These are phyloP conservation scores for Nemania sp. DNA, from an alignment of 2,329 filamentous ascomycete genomes.

Conservation along the genomic window DNA sequence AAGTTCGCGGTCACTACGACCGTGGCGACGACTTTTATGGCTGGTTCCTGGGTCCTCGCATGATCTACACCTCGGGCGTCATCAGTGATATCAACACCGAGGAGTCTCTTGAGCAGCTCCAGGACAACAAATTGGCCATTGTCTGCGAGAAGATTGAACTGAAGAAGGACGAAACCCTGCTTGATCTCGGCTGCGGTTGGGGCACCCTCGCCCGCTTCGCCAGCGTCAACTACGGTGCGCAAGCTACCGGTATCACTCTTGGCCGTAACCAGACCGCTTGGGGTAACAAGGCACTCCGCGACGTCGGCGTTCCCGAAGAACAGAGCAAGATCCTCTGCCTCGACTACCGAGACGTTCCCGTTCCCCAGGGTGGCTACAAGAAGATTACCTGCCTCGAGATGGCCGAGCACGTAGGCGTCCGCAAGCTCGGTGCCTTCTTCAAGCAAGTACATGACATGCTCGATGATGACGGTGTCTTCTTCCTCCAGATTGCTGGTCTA, in stretches of 20 bases:
- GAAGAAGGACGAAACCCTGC: conserved; percentile 77
- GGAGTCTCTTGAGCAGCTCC: conserved; percentile 90
- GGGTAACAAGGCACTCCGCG: conserved; percentile 89
- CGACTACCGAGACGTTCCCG: conserved; percentile 94
- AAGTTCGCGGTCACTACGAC: conserved; percentile 97
- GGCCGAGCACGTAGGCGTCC: conserved; percentile 97
- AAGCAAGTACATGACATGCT: conserved; percentile 93
- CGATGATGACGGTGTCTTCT: conserved; percentile 94
- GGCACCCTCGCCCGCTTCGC: conserved; percentile 94
- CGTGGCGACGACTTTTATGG: conserved; percentile 97
- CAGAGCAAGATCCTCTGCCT: conserved; percentile 93
- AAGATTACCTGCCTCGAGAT: conserved; percentile 98
- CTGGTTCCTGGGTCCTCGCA: conserved; percentile 97
- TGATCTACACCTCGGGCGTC: conserved; percentile 97
- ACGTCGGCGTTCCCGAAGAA: conserved; percentile 78
- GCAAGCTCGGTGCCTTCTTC: conserved; percentile 80
- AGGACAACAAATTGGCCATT: conserved; percentile 95
- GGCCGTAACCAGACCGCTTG: conserved; percentile 95
- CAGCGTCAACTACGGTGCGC: conserved; percentile 85
- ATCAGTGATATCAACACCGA: conserved; percentile 87
- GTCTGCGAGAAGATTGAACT: conserved; percentile 96
- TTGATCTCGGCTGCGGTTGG: conserved; percentile 98
- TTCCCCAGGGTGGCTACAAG: conserved; percentile 78
- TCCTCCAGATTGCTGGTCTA: conserved; percentile 92
- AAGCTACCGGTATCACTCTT: conserved; percentile 87